phyloP scores from a whole-genome alignment of 805 yeast species.

The Komagataella mondaviorum region DNA sequence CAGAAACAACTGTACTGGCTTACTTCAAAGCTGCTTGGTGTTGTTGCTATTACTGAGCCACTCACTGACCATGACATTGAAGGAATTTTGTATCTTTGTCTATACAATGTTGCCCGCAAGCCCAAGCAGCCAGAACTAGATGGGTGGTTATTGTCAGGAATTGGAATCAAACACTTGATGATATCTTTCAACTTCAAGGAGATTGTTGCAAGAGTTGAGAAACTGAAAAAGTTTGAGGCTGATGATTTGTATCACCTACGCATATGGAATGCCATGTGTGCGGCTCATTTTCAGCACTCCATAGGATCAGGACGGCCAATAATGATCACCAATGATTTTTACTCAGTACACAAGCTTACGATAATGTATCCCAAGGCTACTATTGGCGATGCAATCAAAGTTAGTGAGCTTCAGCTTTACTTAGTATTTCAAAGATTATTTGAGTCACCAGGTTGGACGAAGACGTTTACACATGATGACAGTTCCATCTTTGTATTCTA shows the following conservation, averaged over 20 bases:
- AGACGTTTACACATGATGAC: background rate
- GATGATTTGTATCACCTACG: conserved; percentile 39
- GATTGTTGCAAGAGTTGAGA: conserved; percentile 23
- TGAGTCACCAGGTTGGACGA: background rate
- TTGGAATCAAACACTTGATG: conserved; percentile 35
- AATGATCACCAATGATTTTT: conserved; percentile 22
- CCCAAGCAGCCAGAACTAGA: conserved; percentile 39
- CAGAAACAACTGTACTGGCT: conserved; percentile 32
- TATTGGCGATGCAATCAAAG: conserved; percentile 40
- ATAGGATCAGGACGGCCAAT: conserved; percentile 36
- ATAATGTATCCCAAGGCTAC: conserved; percentile 35
- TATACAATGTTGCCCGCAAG: conserved; percentile 41
- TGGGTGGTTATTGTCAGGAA: conserved; percentile 36
- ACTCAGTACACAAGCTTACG: conserved; percentile 27
- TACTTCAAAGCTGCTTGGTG: conserved; percentile 35
- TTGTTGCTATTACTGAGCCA: conserved; percentile 35
- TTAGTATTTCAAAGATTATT: conserved; percentile 4
- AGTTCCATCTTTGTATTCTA: conserved; percentile 11
- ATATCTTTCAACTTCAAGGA: conserved; percentile 29
- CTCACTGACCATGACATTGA: conserved; percentile 48
- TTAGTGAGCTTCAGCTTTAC: conserved; percentile 32
- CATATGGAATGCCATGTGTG: conserved; percentile 37
- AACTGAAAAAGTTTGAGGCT: conserved; percentile 9
- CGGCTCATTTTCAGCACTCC: conserved; percentile 36
- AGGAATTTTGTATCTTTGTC: conserved; percentile 39